Evolutionary conservation across 768 basidiomycete species (phyloP).

Genomic region (Lentinus brumalis): DNA sequence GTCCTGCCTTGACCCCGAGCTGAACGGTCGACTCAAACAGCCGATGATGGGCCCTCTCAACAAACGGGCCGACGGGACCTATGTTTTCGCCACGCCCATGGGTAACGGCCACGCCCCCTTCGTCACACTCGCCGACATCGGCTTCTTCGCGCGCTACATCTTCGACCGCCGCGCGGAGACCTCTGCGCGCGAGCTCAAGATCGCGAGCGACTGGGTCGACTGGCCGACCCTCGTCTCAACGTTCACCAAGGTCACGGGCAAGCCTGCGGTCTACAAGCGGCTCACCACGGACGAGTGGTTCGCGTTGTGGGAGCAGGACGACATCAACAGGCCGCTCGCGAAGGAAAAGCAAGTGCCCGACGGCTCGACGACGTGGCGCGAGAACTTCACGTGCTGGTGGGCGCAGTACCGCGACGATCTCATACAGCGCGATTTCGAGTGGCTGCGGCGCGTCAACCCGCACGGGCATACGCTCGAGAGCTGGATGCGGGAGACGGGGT

Average conservation of each 20-base stretch:
- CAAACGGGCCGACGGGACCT: slow-evolving; percentile 31
- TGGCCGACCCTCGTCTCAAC: slow-evolving; percentile 30
- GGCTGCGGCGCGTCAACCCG: slow-evolving; percentile 43
- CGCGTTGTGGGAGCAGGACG: slow-evolving; percentile 5
- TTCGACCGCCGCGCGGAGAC: slow-evolving; percentile 32
- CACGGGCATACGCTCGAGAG: slow-evolving; percentile 36
- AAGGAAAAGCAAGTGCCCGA: slow-evolving; percentile 15
- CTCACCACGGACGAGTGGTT: slow-evolving; percentile 24
- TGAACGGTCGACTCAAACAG: background rate
- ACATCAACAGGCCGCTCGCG: slow-evolving; percentile 27
- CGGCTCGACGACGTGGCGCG: slow-evolving; percentile 25
- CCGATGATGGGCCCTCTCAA: slow-evolving; percentile 25
- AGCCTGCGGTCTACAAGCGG: slow-evolving; percentile 23
- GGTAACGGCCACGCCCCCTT: slow-evolving; percentile 30
- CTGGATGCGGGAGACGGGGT: slow-evolving; percentile 39
- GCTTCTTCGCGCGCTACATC: slow-evolving; percentile 31
- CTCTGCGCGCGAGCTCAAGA: slow-evolving; percentile 27
- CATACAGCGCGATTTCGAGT: slow-evolving; percentile 44
- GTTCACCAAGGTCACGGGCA: slow-evolving; percentile 32
- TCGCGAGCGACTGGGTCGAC: slow-evolving; percentile 29
- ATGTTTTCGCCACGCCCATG: slow-evolving; percentile 31
- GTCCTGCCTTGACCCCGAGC: background rate
- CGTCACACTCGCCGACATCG: slow-evolving; percentile 33
- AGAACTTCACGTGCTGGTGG: slow-evolving; percentile 49
- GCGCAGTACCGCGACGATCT: slow-evolving; percentile 43